Evolutionary conservation across 2,329 filamentous ascomycete species (phyloP), one percentile per base, ranked within the genome.

Genomic region (Colletotrichum sublineola): DNA sequence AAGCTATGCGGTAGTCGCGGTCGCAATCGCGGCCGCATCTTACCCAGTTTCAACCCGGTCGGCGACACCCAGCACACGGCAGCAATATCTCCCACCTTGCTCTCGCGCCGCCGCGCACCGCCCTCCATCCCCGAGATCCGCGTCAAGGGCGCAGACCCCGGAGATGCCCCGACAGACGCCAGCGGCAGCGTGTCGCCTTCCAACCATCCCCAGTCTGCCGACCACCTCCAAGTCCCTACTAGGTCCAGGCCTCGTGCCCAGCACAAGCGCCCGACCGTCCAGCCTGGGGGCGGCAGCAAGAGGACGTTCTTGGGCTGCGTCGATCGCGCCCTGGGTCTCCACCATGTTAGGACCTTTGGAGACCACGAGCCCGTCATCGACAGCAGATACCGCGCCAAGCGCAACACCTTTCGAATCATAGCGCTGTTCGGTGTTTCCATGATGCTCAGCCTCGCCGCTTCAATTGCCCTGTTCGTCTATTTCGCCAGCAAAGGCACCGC

Each of bases 281-380:
- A 44, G 2, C 14, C 29, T n/a, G 18, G 9, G 2, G 7, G 0
- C 31, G 15, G 31, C 31, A 8, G 20, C 8, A 48, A 48, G n/a
- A 55, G 31, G 38, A 56, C n/a, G 29, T 24, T 56, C 31, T 24
- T 48, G 63, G 29, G 29, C 38, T 12, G 8, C 7, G 12, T 67
- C 46, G 63, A 67, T 38, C 46, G 40, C 29, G 15, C 44, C n/a
- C 55, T 70, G 11, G 67, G 67, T 4, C 31, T 70, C 29, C 55
- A 55, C 38, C 53, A 31, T 7, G 55, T 70, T 67, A 55, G 55
- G 18, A 29, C 55, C 55, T 29, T n/a, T 15, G 67, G 63, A 9
- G 63, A 70, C 29, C 31, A 40, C 44, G 40, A 31, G n/a, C 24
- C 29, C 42, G 9, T 24, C 3, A 44, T 38, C n/a, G 46, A 38